Conservation (phyloP, 2,329 filamentous ascomycete genomes). For the Sporothrix curviconia region DNA sequence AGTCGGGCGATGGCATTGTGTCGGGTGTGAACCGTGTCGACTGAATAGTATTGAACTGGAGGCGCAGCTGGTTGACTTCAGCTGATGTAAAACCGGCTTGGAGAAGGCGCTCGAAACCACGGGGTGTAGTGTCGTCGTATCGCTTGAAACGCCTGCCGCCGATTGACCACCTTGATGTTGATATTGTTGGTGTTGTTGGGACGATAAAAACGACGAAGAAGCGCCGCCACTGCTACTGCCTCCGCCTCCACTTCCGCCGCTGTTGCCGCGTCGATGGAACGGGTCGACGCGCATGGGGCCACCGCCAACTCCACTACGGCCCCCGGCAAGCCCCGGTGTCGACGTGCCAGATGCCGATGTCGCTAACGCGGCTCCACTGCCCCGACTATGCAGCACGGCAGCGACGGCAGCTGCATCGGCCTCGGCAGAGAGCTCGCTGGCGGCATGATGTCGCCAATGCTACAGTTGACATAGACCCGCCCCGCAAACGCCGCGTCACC, state of each 20-base stretch:
- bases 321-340: neutral
- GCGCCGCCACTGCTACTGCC: neutral
- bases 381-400: neutral
- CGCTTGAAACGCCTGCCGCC: too few species aligned
- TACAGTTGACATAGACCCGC: slow-evolving; percentile 86
- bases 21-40: slow-evolving; percentile 78
- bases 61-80: slow-evolving; percentile 76
- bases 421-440: slow-evolving; percentile 57
- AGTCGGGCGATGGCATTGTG: slow-evolving; percentile 73
- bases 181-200: too few species aligned
- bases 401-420: slow-evolving; percentile 41
- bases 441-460: slow-evolving; percentile 68
- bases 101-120: slow-evolving; percentile 84
- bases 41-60: slow-evolving; percentile 84
- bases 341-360: neutral
- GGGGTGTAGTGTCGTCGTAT: slow-evolving; percentile 48
- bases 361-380: neutral
- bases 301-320: neutral
- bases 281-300: slow-evolving; percentile 5
- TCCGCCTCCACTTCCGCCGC: neutral
- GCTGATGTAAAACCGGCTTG: slow-evolving; percentile 71
- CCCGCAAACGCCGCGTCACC: slow-evolving; percentile 30
- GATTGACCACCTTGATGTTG: too few species aligned
- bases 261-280: neutral
- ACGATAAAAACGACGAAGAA: neutral